Evolutionary conservation across 2,329 filamentous ascomycete species (phyloP), one percentile per base, ranked within the genome.

Genomic region (Colletotrichum gloeosporioides): DNA sequence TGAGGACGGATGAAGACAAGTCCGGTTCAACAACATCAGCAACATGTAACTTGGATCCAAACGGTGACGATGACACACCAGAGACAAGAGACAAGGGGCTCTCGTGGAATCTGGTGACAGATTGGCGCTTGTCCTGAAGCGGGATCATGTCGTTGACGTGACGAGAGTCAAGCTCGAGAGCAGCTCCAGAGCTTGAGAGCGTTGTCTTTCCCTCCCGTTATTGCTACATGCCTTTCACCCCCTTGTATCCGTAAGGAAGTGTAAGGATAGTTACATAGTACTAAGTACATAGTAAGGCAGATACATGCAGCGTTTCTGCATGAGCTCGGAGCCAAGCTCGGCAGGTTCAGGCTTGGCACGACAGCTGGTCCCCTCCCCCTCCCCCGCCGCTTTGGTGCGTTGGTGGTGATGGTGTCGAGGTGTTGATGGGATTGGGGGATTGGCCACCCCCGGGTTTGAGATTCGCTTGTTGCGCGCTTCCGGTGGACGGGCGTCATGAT

Each of bases 241-340:
- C 57, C 49, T 34, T 55, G 57, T 66, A 53, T 64, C 34, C 61
- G 57, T 16, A 39, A 22, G 59, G 25, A 31, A 18, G 29, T 29
- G 49, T 44, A 39, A 39, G 8, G 36, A 39, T 39, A 29, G 27
- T 29, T 29, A 29, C 27, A 29, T 29, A 29, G 27, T 29, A 36
- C 34, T 22, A 22, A 22, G 16, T 36, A 39, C 36, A 39, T 39
- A 15, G 29, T 55, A 22, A 62, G 55, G 22, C 65, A 39, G 36
- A 39, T 44, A 10, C 12, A 69, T 73, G 73, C 73, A 73, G 73
- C n/a, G 18, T 55, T 64, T 67, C 69, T 76, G 70, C 73, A 73
- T 39, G 73, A 73, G 73, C 64, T 76, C 73, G 73, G 73, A 32
- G 73, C 73, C 73, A 73, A 76, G 73, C 73, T 76, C 73, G 73